Conservation (phyloP, 108 stramenopile species). For the Conticribra guillardii region DNA sequence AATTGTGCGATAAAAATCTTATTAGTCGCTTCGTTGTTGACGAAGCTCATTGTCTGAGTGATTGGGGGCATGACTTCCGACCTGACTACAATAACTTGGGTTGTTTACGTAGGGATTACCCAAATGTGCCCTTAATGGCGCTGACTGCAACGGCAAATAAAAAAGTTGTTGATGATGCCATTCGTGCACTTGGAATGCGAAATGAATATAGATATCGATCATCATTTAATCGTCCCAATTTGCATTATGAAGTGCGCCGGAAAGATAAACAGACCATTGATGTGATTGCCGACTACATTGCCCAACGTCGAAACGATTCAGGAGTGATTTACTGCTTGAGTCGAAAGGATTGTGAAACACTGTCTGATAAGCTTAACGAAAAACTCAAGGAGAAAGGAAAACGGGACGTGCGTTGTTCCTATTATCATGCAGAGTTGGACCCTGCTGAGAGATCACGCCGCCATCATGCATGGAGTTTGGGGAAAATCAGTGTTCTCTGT, state of each 20-base stretch:
- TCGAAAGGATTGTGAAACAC: constrained; percentile 93
- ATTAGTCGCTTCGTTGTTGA: constrained; percentile 98
- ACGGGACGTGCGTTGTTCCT: constrained; percentile 74
- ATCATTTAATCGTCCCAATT: constrained; percentile 96
- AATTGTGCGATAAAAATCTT: constrained; percentile 60
- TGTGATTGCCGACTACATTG: constrained; percentile 82
- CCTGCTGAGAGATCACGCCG: constrained; percentile 69
- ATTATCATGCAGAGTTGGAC: constrained; percentile 96
- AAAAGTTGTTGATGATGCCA: constrained; percentile 91
- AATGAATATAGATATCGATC: constrained; percentile 70
- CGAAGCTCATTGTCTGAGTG: constrained; percentile 95
- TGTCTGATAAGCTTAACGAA: constrained; percentile 70
- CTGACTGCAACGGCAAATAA: constrained; percentile 99
- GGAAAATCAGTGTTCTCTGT: constrained; percentile 89
- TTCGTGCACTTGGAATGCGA: constrained; percentile 82
- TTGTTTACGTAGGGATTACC: constrained; percentile 85
- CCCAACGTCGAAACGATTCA: constrained; percentile 71
- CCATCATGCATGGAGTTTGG: constrained; percentile 92
- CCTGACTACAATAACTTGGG: constrained; percentile 93
- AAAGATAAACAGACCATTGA: constrained; percentile 86
- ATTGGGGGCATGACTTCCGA: constrained; percentile 69
- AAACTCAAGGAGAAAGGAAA: constrained; percentile 65
- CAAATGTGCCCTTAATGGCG: constrained; percentile 95
- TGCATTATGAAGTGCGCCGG: constrained; percentile 91
- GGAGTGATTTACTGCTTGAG: constrained; percentile 98